phyloP scores from a whole-genome alignment of 2,329 filamentous ascomycete genomes.

The Cladorrhinum sp. region DNA sequence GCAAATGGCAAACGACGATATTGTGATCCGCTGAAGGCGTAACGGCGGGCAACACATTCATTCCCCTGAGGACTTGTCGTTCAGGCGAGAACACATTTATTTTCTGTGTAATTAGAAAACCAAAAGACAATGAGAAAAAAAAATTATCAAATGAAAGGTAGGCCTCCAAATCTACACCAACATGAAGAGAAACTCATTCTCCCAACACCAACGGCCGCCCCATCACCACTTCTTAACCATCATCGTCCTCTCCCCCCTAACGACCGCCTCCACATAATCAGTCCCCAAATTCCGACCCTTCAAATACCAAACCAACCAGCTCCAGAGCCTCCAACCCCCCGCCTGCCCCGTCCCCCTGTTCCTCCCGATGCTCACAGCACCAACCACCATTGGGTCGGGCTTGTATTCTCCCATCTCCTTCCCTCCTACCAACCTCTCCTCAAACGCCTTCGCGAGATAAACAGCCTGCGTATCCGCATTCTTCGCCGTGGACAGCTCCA shows the following conservation, averaged over 20 bases:
- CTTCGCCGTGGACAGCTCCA: conserved; percentile 25
- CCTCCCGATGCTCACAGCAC: too few species aligned
- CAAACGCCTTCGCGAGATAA: conserved; percentile 26
- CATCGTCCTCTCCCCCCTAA: conserved; percentile 20
- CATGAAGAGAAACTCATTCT: too few species aligned
- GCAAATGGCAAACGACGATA: neutral
- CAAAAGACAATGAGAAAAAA: too few species aligned
- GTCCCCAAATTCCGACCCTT: conserved; percentile 29
- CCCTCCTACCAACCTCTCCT: conserved; percentile 26
- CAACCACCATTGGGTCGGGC: too few species aligned
- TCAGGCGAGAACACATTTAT: neutral
- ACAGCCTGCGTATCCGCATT: conserved; percentile 27
- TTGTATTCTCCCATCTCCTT: conserved; percentile 6
- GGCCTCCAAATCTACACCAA: too few species aligned
- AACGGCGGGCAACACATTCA: too few species aligned
- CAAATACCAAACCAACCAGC: conserved; percentile 24
- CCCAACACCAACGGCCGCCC: too few species aligned
- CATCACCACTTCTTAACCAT: conserved; percentile 19
- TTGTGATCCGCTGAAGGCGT: neutral
- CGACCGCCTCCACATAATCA: conserved; percentile 19
- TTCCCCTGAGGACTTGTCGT: neutral
- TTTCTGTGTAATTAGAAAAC: too few species aligned
- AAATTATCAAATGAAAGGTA: too few species aligned
- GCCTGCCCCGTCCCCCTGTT: too few species aligned
- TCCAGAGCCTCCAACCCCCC: conserved; percentile 19